Evolutionary conservation across 2,329 filamentous ascomycete species (phyloP).

Genomic region (Talaromyces atroroseus): DNA sequence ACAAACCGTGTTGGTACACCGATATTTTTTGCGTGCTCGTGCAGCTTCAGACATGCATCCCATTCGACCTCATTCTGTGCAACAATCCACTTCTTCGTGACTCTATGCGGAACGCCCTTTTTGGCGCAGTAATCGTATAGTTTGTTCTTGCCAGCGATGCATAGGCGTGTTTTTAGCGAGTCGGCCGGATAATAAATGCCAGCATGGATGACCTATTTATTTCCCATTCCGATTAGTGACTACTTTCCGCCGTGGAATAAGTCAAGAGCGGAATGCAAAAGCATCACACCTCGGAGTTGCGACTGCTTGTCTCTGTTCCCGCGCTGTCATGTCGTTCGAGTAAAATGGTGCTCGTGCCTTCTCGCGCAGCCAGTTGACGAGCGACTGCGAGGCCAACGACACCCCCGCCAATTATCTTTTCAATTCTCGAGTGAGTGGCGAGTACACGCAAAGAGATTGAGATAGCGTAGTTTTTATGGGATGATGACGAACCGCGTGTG

Average conservation of each 20-base stretch:
- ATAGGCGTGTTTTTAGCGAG: constrained; percentile 77
- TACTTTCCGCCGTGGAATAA: background rate
- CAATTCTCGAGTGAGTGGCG: background rate
- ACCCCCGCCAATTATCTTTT: constrained; percentile 60
- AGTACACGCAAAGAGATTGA: background rate
- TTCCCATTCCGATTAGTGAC: background rate
- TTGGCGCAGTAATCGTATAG: constrained; percentile 72
- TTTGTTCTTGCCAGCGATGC: constrained; percentile 67
- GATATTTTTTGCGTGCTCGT: constrained; percentile 49
- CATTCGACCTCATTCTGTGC: constrained; percentile 72
- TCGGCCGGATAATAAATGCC: constrained; percentile 79
- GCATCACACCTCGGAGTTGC: constrained; percentile 69
- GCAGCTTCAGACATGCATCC: constrained; percentile 49
- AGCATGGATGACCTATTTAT: constrained; percentile 76
- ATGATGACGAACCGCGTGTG: constrained; percentile 47
- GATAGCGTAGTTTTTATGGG: background rate
- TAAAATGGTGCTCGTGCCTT: constrained; percentile 63
- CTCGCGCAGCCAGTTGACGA: constrained; percentile 59
- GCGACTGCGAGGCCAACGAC: constrained; percentile 78
- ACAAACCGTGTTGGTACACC: constrained; percentile 71
- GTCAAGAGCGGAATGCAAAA: too few species aligned
- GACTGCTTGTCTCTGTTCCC: constrained; percentile 80
- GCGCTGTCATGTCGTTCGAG: constrained; percentile 71
- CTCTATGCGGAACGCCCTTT: constrained; percentile 63
- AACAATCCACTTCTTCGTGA: constrained; percentile 90